Percentiles rank a stretch among this genome's conserved stretches.
Evolutionary conservation across 2,329 filamentous ascomycete genomes (phyloP).

Genomic region (Neofusicoccum laricinum): DNA sequence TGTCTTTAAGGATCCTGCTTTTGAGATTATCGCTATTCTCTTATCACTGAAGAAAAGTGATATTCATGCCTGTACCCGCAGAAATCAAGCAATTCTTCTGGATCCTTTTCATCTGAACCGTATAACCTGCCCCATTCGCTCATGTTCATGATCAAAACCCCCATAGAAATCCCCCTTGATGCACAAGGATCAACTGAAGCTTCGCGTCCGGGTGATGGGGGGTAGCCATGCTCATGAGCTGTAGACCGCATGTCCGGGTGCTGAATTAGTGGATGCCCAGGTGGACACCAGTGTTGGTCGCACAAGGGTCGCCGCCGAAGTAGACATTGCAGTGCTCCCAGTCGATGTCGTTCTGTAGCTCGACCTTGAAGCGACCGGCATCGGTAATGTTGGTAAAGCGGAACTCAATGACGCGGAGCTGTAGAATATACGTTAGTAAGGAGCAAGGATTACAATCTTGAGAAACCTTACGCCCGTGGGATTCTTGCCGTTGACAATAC

Average conservation of each 20-base stretch:
- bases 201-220: neutral
- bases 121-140: neutral
- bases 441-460: neutral
- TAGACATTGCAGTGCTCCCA: constrained; percentile 47
- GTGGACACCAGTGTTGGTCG: constrained; percentile 20
- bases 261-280: neutral
- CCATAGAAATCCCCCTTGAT: neutral
- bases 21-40: neutral
- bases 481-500: constrained; percentile 42
- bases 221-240: neutral
- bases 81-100: neutral
- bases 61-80: neutral
- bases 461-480: constrained; percentile 38
- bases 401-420: constrained; percentile 46
- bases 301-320: constrained; percentile 44
- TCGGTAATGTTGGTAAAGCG: constrained; percentile 48
- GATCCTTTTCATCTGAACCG: neutral
- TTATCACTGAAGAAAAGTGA: neutral
- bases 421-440: constrained; percentile 11
- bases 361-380: constrained; percentile 44
- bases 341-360: constrained; percentile 39
- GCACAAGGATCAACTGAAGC: neutral
- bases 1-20: neutral
- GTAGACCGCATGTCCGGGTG: too few species aligned
- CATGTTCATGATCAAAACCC: neutral